A percentile compares a stretch with the other conserved stretches of the same genome.
These are phyloP conservation scores for Neurospora sp. DNA, from an alignment of 495 filamentous ascomycete species.

Conservation along the genomic window DNA sequence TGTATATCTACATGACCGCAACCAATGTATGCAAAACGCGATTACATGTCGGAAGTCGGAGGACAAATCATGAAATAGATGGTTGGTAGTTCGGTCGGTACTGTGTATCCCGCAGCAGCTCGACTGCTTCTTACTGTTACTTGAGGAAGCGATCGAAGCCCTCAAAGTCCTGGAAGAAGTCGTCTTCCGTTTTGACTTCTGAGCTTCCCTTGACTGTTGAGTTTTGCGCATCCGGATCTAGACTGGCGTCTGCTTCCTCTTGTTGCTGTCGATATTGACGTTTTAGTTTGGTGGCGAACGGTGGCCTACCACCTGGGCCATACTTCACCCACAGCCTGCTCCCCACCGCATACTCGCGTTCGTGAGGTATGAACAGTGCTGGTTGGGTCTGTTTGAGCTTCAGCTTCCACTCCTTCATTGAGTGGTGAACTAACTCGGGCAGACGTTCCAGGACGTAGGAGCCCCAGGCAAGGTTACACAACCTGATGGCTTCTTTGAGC, in stretches of 20 bases:
- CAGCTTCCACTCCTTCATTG: neutral
- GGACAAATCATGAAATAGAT: neutral
- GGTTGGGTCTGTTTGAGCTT: neutral
- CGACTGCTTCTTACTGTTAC: neutral
- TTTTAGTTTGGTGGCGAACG: neutral
- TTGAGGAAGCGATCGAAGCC: neutral
- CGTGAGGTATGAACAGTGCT: neutral
- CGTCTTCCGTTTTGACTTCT: neutral
- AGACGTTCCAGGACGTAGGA: constrained; percentile 19
- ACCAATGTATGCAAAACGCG: neutral
- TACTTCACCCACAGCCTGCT: neutral
- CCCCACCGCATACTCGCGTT: neutral
- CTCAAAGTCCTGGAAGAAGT: neutral
- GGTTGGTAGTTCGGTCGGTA: neutral
- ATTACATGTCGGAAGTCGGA: neutral
- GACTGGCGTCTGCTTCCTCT: neutral
- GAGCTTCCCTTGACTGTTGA: neutral
- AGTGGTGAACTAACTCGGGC: constrained; percentile 2
- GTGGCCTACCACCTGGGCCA: neutral
- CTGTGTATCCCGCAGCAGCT: neutral
- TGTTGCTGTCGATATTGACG: neutral
- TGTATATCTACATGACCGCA: neutral
- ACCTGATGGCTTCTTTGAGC: constrained; percentile 16
- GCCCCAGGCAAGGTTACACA: constrained; percentile 26
- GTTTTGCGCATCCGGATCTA: neutral